Evolutionary conservation across 768 basidiomycete species (phyloP).

Genomic region (Auricularia sp.): DNA sequence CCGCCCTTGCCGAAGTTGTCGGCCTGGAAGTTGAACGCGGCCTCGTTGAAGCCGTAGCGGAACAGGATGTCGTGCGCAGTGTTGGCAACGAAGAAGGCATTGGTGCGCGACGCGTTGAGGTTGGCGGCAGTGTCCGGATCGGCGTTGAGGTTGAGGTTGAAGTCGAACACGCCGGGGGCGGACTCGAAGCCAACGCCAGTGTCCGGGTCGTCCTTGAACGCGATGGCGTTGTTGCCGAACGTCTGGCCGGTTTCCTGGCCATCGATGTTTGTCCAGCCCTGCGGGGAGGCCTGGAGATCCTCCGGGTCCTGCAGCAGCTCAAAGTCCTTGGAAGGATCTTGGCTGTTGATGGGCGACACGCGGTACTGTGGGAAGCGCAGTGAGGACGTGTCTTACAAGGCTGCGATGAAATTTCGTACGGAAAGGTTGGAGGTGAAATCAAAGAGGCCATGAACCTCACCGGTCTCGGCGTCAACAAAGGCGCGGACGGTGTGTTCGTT

Average conservation of each 20-base stretch:
- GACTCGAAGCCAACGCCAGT: conserved; percentile 27
- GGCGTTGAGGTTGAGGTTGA: conserved; percentile 16
- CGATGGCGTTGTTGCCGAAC: conserved; percentile 29
- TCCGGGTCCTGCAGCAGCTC: conserved; percentile 4
- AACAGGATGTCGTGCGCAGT: conserved; percentile 24
- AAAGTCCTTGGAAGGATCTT: conserved; percentile 3
- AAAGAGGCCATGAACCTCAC: neutral
- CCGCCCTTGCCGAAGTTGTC: conserved; percentile 29
- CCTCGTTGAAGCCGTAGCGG: conserved; percentile 9
- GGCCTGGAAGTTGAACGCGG: conserved; percentile 25
- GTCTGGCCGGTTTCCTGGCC: conserved; percentile 13
- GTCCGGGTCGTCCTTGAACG: conserved; percentile 11
- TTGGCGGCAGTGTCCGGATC: conserved; percentile 25
- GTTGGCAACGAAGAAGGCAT: conserved; percentile 30
- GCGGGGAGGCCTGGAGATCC: conserved; percentile 28
- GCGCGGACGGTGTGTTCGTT: neutral
- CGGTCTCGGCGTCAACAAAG: neutral
- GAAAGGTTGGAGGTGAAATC: neutral
- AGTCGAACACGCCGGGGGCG: conserved; percentile 13
- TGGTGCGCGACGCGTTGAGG: conserved; percentile 26
- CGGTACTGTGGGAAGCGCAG: neutral
- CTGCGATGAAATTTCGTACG: neutral
- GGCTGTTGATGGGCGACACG: conserved; percentile 1
- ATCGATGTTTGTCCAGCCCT: conserved; percentile 31
- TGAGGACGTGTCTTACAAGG: too few species aligned